Evolutionary conservation across 2,329 filamentous ascomycete species (phyloP), one percentile per base, ranked within the genome.

Genomic region (Pseudocercospora macadamiae): DNA sequence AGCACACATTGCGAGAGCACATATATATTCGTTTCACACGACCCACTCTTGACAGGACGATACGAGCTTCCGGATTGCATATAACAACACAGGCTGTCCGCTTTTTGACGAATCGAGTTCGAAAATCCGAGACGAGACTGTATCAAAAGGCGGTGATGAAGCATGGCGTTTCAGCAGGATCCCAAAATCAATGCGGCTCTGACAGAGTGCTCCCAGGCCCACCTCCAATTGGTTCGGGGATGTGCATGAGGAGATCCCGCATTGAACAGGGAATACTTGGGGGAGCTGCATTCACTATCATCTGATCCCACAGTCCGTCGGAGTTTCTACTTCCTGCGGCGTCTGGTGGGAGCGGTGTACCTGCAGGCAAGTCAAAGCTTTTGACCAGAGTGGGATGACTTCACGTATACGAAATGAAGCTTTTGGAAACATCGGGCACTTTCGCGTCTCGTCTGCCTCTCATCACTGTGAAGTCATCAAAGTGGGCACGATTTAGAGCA

Each of bases 171-270:
- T 51, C 30, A 49, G 6, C 26, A 42, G 48, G 48, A 34, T 25
- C 30, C 48, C 48, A 57, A 44, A 53, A n/a, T 36, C 30, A 19
- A 48, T 60, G 57, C 53, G 57, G 51, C 57, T 60, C 57, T 56
- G 52, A 39, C 48, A 32, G 14, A 28, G 28, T 26, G 39, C 49
- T 21, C 18, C 19, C 8, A 39, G 49, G 49, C 32, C 32, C 49
- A n/a, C 9, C 30, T 19, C 49, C 30, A 42, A 53, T 53, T 53
- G 51, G 51, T n/a, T 28, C 45, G 45, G 45, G 45, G 45, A 28
- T n/a, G n/a, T 48, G 8, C 45, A 42, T 53, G 36, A 23, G 51
- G 34, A 39, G 34, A 26, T 53, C 18, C 34, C 34, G 34, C 32
- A 30, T 42, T 19, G 25, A 26, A 21, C 30, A 47, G 42, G 42